Evolutionary conservation across 768 basidiomycete species (phyloP).

Genomic region (Mycena galopus): DNA sequence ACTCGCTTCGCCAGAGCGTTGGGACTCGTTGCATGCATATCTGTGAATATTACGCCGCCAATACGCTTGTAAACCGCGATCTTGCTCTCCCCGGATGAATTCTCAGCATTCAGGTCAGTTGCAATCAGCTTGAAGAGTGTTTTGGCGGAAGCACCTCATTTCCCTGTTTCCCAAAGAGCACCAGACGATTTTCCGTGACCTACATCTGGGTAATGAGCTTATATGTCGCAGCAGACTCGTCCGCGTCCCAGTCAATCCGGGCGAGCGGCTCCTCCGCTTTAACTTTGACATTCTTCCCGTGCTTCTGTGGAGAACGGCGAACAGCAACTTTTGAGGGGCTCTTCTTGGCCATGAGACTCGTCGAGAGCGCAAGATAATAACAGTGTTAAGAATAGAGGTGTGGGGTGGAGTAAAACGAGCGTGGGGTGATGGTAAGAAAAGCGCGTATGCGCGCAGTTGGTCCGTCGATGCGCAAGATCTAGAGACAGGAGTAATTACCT

Average conservation of each 20-base stretch:
- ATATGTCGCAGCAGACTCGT: background rate
- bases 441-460: too few species aligned
- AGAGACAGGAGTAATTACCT: too few species aligned
- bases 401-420: too few species aligned
- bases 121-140: too few species aligned
- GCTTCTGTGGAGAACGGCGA: background rate
- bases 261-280: background rate
- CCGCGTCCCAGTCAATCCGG: background rate
- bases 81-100: slow-evolving; percentile 39
- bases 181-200: slow-evolving; percentile 36
- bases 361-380: background rate
- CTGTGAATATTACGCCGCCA: slow-evolving; percentile 37
- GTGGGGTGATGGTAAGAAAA: too few species aligned
- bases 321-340: background rate
- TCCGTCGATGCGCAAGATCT: too few species aligned
- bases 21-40: slow-evolving; percentile 27
- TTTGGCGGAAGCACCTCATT: too few species aligned
- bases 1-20: slow-evolving; percentile 35
- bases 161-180: slow-evolving; percentile 44
- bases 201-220: slow-evolving; percentile 31
- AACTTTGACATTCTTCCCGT: background rate
- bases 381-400: too few species aligned
- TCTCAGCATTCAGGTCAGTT: too few species aligned
- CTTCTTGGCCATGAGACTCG: background rate
- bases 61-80: slow-evolving; percentile 39